Conservation (phyloP, 1,139 yeast species). For the Lodderomyces jiufengensis region DNA sequence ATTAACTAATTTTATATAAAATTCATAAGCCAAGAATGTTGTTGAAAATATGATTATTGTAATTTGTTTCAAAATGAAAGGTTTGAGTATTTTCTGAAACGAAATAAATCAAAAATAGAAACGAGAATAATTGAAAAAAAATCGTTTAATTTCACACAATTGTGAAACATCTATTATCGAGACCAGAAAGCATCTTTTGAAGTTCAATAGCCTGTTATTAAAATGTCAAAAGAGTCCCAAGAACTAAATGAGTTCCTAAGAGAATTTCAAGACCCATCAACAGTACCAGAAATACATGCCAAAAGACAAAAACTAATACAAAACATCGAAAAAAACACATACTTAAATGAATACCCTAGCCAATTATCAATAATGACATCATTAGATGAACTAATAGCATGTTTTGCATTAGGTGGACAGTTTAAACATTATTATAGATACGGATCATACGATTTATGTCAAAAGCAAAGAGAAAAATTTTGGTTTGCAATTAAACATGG, state of each 20-base stretch:
- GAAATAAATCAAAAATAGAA: too few species aligned
- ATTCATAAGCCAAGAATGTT: too few species aligned
- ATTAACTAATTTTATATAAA: too few species aligned
- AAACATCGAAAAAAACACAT: constrained; percentile 25
- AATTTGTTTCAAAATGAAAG: too few species aligned
- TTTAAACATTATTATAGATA: constrained; percentile 75
- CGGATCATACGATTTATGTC: constrained; percentile 73
- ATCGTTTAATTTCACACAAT: too few species aligned
- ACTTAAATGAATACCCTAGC: constrained; percentile 34
- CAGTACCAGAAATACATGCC: constrained; percentile 31
- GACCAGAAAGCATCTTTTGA: too few species aligned
- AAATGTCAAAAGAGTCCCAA: constrained; percentile 18
- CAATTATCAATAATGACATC: constrained; percentile 57
- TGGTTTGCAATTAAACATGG: constrained; percentile 75
- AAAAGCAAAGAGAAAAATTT: constrained; percentile 65
- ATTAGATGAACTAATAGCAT: constrained; percentile 78
- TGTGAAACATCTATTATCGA: too few species aligned
- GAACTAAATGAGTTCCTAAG: constrained; percentile 34
- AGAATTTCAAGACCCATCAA: constrained; percentile 33
- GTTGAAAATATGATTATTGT: too few species aligned
- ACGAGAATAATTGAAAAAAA: too few species aligned
- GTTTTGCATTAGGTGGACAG: constrained; percentile 91
- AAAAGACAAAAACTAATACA: constrained; percentile 29
- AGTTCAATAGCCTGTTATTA: too few species aligned
- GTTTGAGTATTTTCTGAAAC: too few species aligned